Base-by-base conservation (phyloP, 2,329 filamentous ascomycete genomes). In the Ophiostoma fasciatum region DNA sequence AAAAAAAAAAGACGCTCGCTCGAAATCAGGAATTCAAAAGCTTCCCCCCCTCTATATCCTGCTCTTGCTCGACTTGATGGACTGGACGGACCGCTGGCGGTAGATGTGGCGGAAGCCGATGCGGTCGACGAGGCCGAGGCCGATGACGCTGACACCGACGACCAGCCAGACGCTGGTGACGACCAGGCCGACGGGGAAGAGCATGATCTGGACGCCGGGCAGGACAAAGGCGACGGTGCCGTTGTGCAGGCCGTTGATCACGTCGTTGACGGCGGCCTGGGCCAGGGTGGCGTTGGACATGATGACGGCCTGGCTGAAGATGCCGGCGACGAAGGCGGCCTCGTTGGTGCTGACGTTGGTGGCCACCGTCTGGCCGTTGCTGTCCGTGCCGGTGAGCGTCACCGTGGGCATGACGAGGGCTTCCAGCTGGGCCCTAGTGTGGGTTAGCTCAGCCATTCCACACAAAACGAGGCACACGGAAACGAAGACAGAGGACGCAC, bases 101-200 rank as follows among this genome's bases (percentile, higher is more conserved):
- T 76, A 82, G 45, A 69, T 63, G 33, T 79, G 72, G 26, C 74
- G 64, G 56, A 78, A 80, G 50, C 68, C 64, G 39, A 79, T 73
- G 37, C 79, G 66, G 50, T 77, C 67, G 40, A 71, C 65, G 5
- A 78, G 82, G 38, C 80, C 80, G 38, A 68, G 66, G 4, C 67
- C 77, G 42, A 78, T 70, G 17, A 66, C 70, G 0, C 54, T 53
- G 7, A 74, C 34, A 19, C 76, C 71, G 15, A 79, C 41, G 1
- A 66, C 43, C 2, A 72, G 54, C 77, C 80, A 85, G 11, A 68
- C 48, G 27, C 66, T 58, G 3, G 71, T 78, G 47, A 85, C 64
- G 45, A 82, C 59, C n/a, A 78, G 59, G 14, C 80, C 80, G 21
- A 78, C 60, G 7, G 80, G 79, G 54, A 81, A 76, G 41, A 83